These are phyloP conservation scores for Thermochaetoides dissita DNA, from an alignment of 2,329 filamentous ascomycete genomes.

Conservation along the genomic window DNA sequence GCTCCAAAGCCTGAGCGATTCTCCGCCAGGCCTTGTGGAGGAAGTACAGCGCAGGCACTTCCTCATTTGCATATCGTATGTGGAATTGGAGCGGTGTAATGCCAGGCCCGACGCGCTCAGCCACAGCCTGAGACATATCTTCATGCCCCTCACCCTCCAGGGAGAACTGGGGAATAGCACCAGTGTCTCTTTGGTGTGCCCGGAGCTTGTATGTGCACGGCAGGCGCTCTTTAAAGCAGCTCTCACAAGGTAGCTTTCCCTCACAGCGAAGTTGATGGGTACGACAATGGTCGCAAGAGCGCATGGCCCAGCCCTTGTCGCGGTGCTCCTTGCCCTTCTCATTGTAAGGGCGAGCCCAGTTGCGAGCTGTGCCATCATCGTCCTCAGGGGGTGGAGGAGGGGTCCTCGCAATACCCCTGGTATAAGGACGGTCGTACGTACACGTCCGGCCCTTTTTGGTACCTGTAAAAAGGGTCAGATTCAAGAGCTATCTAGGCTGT, in stretches of 20 bases:
- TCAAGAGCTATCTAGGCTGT: too few relatives aligned
- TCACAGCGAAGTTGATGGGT: conserved; percentile 2
- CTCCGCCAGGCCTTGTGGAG: conserved; percentile 11
- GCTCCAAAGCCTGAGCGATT: conserved; percentile 4
- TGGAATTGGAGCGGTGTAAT: conserved; percentile 6
- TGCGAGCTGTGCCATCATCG: conserved; percentile 1
- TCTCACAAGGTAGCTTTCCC: conserved; percentile 8
- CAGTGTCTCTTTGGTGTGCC: not conserved
- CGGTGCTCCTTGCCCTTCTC: conserved; percentile 3
- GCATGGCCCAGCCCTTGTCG: conserved; percentile 3
- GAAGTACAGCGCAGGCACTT: conserved; percentile 10
- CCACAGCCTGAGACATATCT: not conserved
- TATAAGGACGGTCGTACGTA: conserved; percentile 9
- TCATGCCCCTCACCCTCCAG: not conserved
- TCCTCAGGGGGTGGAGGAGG: conserved; percentile 9
- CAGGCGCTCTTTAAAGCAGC: conserved; percentile 8
- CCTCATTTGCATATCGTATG: conserved; percentile 6
- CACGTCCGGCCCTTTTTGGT: conserved; percentile 6
- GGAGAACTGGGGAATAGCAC: not conserved
- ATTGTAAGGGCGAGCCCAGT: conserved; percentile 1
- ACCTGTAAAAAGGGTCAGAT: conserved; percentile 1
- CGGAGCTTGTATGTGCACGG: conserved; percentile 9
- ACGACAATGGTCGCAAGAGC: conserved; percentile 8
- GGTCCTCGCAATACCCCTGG: conserved; percentile 4
- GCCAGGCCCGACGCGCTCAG: conserved; percentile 1